A percentile compares a stretch with the other conserved stretches of the same genome.
phyloP scores from a whole-genome alignment of 495 filamentous ascomycete species.

The Articulospora tetracladia region DNA sequence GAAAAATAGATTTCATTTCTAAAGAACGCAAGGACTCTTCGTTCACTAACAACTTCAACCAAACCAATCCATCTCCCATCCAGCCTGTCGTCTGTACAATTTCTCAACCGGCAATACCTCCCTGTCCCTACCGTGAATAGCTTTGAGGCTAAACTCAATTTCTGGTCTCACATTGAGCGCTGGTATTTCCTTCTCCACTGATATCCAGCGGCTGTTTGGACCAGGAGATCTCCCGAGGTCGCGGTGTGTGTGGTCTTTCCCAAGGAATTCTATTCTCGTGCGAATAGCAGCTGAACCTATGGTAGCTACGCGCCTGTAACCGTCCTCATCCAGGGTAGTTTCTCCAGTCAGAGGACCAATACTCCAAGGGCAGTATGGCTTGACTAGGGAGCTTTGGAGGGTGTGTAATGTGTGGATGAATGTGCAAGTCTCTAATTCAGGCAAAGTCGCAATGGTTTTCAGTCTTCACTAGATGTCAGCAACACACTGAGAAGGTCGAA shows the following conservation, averaged over 20 bases:
- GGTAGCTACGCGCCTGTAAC: neutral
- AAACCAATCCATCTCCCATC: slow-evolving; percentile 5
- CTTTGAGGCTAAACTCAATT: neutral
- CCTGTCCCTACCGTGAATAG: neutral
- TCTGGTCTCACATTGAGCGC: neutral
- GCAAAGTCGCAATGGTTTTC: neutral
- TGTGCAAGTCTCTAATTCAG: neutral
- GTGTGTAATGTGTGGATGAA: neutral
- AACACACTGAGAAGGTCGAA: neutral
- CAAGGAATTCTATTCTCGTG: neutral
- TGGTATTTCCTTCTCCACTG: neutral
- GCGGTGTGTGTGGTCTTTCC: neutral
- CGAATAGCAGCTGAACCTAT: neutral
- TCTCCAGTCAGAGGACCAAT: neutral
- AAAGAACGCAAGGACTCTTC: neutral
- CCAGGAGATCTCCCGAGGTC: neutral
- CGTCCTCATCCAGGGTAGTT: neutral
- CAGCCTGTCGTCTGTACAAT: neutral
- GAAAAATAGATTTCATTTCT: neutral
- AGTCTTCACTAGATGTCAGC: neutral
- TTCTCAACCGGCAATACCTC: neutral
- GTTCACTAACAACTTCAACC: neutral
- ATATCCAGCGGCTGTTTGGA: neutral
- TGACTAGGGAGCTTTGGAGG: neutral
- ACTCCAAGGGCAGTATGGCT: neutral